phyloP scores from a whole-genome alignment of 768 basidiomycete species.

The Panus rudis region DNA sequence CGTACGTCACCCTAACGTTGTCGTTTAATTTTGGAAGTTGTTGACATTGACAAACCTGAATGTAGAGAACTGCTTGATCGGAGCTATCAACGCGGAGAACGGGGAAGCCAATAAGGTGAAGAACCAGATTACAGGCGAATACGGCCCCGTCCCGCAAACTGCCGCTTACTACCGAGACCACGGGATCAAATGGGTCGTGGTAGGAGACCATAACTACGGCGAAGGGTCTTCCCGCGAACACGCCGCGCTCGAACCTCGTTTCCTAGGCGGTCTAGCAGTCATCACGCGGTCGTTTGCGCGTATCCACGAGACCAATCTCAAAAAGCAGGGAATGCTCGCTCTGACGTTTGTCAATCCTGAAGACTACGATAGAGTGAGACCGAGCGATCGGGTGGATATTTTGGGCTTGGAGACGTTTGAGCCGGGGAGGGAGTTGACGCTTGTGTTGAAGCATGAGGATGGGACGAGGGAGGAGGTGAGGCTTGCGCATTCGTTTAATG shows the following conservation, averaged over 20 bases:
- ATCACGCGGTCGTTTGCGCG: conserved; percentile 96
- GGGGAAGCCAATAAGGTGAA: conserved; percentile 94
- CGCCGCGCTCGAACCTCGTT: conserved; percentile 93
- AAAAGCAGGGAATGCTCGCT: conserved; percentile 99
- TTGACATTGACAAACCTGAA: conserved; percentile 6
- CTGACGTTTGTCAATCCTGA: conserved; percentile 87
- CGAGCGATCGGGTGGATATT: conserved; percentile 85
- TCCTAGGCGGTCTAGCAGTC: conserved; percentile 91
- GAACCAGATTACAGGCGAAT: conserved; percentile 86
- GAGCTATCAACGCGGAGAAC: conserved; percentile 94
- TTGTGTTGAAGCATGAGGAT: conserved; percentile 76
- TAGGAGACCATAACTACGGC: conserved; percentile 95
- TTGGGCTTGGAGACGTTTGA: conserved; percentile 83
- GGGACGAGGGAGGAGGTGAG: conserved; percentile 58
- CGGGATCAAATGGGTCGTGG: conserved; percentile 93
- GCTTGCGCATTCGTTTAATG: conserved; percentile 90
- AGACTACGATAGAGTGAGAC: conserved; percentile 90
- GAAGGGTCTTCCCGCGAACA: conserved; percentile 98
- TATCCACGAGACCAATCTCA: conserved; percentile 97
- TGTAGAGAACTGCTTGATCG: conserved; percentile 92
- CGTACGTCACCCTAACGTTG: conserved; percentile 39
- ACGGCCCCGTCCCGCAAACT: conserved; percentile 75
- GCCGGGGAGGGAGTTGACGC: conserved; percentile 86
- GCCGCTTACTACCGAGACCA: conserved; percentile 85
- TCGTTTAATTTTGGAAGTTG: background rate